Evolutionary conservation across 371 early-diverging fungal genomes (phyloP), one percentile per base, ranked within the genome.

Genomic region (Mortierella sp.): DNA sequence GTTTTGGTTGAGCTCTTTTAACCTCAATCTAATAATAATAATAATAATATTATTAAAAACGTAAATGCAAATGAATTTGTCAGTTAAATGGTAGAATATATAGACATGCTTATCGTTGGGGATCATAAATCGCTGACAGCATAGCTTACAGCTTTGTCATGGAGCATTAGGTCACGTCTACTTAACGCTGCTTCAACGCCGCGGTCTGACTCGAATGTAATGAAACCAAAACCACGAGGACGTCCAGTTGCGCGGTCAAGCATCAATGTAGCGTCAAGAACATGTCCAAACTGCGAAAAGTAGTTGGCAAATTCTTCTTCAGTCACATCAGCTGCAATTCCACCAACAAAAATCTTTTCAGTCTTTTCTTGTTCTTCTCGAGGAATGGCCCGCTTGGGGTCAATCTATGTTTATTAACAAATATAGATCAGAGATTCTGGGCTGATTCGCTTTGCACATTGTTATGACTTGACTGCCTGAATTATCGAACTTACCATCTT

Each of bases 261-360:
- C 93, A 95, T 93, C 15, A 95, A 76, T 40, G 90, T 92, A 34
- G 92, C 93, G 75, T 95, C 92, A 31, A 90, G 83, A 7, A 95
- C 93, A 34, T 82, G 89, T 13, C 95, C 95, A 84, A 92, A 94
- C 73, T 89, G 88, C 19, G 84, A 76, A 76, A 96, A 96, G 67
- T 86, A 91, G 49, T 91, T 87, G 42, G 87, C 86, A 75, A 96
- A 89, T 67, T 95, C 95, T 32, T 94, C 95, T 73, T 95, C 95
- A 19, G 91, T 89, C 7, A 93, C 93, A 13, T 93, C 93, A 6
- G 92, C 83, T 8, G 94, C 88, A 43, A 97, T 90, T 5, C 97
- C 96, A 55, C 96, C 97, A 7, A 96, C 96, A 86, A 97, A 97
- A 57, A 97, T 89, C 87, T 95, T 96, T 70, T 94, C 93, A 26